Evolutionary conservation across 192 early-diverging fungal genomes (phyloP).

Genomic region (Coemansia sp.): DNA sequence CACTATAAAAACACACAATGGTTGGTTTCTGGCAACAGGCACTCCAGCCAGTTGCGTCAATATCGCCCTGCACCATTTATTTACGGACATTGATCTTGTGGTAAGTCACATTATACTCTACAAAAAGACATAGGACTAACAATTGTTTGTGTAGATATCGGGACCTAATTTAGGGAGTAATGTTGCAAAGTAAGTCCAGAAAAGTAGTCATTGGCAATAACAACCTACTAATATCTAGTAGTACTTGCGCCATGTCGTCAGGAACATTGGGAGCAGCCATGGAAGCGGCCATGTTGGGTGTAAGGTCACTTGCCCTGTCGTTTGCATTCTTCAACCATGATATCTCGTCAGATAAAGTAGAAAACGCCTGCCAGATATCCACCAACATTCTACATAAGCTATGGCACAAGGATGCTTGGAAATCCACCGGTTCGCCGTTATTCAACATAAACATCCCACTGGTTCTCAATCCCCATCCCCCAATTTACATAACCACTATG

Average conservation of each 20-base stretch:
- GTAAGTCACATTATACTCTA: constrained; percentile 17
- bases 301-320: constrained; percentile 17
- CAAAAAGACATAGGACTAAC: too few species aligned
- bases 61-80: constrained; percentile 31
- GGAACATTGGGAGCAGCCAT: constrained; percentile 33
- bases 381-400: constrained; percentile 20
- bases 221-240: not conserved
- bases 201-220: not conserved
- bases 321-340: constrained; percentile 31
- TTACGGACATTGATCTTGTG: constrained; percentile 33
- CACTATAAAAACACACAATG: constrained; percentile 1
- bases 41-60: constrained; percentile 33
- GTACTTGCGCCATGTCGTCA: constrained; percentile 27
- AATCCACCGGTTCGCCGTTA: not conserved
- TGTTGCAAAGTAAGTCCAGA: constrained; percentile 24
- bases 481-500: constrained; percentile 21
- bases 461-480: not conserved
- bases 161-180: constrained; percentile 34
- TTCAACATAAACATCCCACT: constrained; percentile 35
- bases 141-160: constrained; percentile 25
- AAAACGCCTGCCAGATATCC: constrained; percentile 16
- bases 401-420: constrained; percentile 19
- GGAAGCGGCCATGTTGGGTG: constrained; percentile 19
- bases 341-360: constrained; percentile 18
- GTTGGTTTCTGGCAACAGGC: constrained; percentile 22